phyloP scores from a whole-genome alignment of 345 rosid genomes.

The Clarkia xantiana region DNA sequence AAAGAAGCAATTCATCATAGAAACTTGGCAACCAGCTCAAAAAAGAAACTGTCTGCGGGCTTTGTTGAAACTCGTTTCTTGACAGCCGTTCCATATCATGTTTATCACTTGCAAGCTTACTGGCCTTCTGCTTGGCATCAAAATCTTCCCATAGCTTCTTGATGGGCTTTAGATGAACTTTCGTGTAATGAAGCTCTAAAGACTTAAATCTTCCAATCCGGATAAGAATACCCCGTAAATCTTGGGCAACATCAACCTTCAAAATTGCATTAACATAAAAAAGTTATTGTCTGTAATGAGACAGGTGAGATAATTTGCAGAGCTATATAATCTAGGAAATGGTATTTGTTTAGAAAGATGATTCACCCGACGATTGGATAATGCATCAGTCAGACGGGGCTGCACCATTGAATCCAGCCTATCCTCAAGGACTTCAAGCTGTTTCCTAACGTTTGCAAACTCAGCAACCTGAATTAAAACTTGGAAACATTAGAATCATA shows the following conservation, averaged over 20 bases:
- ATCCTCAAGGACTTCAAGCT: slow-evolving; percentile 88
- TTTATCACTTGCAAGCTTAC: slow-evolving; percentile 44
- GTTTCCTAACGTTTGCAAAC: slow-evolving; percentile 91
- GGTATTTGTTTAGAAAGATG: neutral
- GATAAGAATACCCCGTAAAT: slow-evolving; percentile 83
- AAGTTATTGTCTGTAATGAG: neutral
- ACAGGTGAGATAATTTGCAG: no score
- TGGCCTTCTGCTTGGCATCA: slow-evolving; percentile 48
- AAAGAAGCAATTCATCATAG: slow-evolving; percentile 84
- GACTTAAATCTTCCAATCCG: slow-evolving; percentile 93
- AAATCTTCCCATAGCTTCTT: slow-evolving; percentile 93
- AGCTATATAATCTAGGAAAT: neutral
- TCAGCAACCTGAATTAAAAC: slow-evolving; percentile 64
- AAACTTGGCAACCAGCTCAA: slow-evolving; percentile 89
- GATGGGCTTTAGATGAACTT: slow-evolving; percentile 73
- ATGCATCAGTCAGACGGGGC: slow-evolving; percentile 89
- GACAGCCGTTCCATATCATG: slow-evolving; percentile 43
- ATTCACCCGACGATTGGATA: slow-evolving; percentile 77
- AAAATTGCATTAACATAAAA: slow-evolving; percentile 7
- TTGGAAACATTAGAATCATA: neutral
- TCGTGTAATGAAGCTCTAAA: slow-evolving; percentile 72
- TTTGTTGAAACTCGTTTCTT: slow-evolving; percentile 30
- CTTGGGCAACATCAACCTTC: slow-evolving; percentile 87
- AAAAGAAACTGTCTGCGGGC: slow-evolving; percentile 31
- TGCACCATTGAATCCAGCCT: slow-evolving; percentile 91